Percentiles rank a stretch among this genome's conserved stretches.
These are phyloP conservation scores for Tricholoma saponaceum DNA, from an alignment of 768 basidiomycete species.

Conservation along the genomic window DNA sequence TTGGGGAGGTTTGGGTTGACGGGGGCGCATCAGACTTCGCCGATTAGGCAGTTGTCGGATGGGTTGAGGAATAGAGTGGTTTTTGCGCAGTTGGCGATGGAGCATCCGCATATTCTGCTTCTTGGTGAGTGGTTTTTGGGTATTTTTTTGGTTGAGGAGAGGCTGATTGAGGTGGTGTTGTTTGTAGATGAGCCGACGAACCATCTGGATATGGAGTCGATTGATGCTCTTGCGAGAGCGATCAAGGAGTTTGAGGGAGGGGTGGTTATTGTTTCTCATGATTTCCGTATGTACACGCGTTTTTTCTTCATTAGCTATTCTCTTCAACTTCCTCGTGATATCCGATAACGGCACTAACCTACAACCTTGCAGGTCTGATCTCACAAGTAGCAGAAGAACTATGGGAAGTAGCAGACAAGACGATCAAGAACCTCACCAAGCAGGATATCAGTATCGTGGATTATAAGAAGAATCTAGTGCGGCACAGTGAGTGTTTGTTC, in stretches of 20 bases:
- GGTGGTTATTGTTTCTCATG: constrained; percentile 99
- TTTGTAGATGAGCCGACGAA: constrained; percentile 86
- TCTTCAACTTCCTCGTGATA: neutral
- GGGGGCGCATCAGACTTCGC: constrained; percentile 89
- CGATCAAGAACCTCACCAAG: constrained; percentile 89
- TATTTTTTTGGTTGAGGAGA: constrained; percentile 2
- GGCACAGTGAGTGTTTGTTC: constrained; percentile 55
- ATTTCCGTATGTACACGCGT: constrained; percentile 77
- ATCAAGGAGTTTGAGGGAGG: constrained; percentile 98
- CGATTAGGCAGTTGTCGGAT: constrained; percentile 93
- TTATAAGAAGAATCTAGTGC: constrained; percentile 86
- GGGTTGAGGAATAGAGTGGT: constrained; percentile 96
- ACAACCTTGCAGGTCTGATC: constrained; percentile 64
- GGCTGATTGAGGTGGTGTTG: neutral
- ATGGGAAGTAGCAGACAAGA: constrained; percentile 96
- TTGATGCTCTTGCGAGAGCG: constrained; percentile 91
- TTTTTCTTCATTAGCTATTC: neutral
- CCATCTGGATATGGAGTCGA: constrained; percentile 97
- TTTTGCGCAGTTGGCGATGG: constrained; percentile 95
- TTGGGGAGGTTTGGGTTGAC: constrained; percentile 95
- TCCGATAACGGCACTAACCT: neutral
- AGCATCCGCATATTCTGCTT: constrained; percentile 92
- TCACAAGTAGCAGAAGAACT: constrained; percentile 97
- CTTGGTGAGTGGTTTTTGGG: constrained; percentile 46
- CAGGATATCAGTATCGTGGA: constrained; percentile 87